phyloP scores from a whole-genome alignment of 257 asterid species.

The Penstemon newberryi region DNA sequence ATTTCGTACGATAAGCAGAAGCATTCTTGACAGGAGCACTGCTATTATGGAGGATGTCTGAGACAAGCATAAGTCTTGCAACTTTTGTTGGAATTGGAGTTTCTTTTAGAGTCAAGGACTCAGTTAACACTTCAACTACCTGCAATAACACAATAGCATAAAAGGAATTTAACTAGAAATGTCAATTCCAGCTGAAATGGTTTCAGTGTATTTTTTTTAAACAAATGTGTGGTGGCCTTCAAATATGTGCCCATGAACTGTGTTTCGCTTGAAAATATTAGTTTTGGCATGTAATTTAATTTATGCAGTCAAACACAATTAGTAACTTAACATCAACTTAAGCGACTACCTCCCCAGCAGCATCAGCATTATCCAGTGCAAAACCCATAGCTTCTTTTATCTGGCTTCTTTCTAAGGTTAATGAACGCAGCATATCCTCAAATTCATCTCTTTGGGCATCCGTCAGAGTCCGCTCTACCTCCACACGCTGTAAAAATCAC shows the following conservation, averaged over 20 bases:
- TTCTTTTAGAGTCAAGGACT: constrained; percentile 96
- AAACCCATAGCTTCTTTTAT: constrained; percentile 74
- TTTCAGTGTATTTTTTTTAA: too few relatives aligned
- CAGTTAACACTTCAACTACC: constrained; percentile 97
- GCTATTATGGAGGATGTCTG: constrained; percentile 96
- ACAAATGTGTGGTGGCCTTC: too few relatives aligned
- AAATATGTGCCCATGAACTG: too few relatives aligned
- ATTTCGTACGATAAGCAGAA: constrained; percentile 93
- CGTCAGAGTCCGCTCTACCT: constrained; percentile 75
- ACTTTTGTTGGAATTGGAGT: constrained; percentile 96
- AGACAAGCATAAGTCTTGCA: constrained; percentile 98
- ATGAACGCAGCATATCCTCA: constrained; percentile 66
- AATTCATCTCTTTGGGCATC: constrained; percentile 77
- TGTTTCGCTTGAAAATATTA: too few relatives aligned
- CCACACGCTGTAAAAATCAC: constrained; percentile 64
- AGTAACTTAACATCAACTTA: constrained; percentile 14
- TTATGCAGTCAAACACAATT: constrained; percentile 13
- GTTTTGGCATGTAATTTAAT: not conserved
- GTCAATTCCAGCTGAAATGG: too few relatives aligned
- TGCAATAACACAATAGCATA: constrained; percentile 28
- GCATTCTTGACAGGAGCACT: constrained; percentile 97
- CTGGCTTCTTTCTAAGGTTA: constrained; percentile 62
- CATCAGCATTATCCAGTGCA: constrained; percentile 75
- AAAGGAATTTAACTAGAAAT: too few relatives aligned
- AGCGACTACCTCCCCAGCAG: constrained; percentile 92